Percentiles rank a stretch among this genome's conserved stretches.
phyloP scores from a whole-genome alignment of 2,329 filamentous ascomycete genomes.

The Aspergillus texensis region DNA sequence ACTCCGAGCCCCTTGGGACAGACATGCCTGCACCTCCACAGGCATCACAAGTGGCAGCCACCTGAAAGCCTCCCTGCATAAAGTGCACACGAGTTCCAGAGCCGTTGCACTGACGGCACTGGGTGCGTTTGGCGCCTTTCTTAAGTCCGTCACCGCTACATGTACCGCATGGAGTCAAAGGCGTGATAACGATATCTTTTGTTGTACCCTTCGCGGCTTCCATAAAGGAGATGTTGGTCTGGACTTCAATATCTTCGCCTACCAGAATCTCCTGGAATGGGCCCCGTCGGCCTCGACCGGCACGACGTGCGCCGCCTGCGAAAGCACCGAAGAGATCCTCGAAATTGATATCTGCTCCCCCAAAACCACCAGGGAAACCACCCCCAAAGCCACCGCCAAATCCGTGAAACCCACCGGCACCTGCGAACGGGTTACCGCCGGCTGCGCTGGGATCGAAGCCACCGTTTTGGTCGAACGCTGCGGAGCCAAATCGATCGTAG shows the following conservation, averaged over 20 bases:
- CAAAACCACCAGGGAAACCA: slow-evolving; percentile 64
- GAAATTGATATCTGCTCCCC: slow-evolving; percentile 80
- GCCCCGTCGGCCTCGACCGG: slow-evolving; percentile 58
- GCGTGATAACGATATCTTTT: slow-evolving; percentile 86
- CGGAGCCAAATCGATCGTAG: slow-evolving; percentile 86
- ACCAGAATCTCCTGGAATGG: slow-evolving; percentile 83
- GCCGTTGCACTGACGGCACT: slow-evolving; percentile 81
- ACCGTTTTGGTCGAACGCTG: slow-evolving; percentile 66
- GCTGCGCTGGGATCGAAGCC: slow-evolving; percentile 78
- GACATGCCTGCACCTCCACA: slow-evolving; percentile 79
- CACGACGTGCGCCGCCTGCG: slow-evolving; percentile 60
- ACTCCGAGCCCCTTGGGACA: slow-evolving; percentile 80
- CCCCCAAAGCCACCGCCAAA: slow-evolving; percentile 59
- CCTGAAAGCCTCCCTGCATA: slow-evolving; percentile 92
- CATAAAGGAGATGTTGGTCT: slow-evolving; percentile 91
- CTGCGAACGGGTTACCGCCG: slow-evolving; percentile 56
- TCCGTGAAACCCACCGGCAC: slow-evolving; percentile 63
- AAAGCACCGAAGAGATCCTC: slow-evolving; percentile 95
- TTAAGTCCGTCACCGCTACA: slow-evolving; percentile 86
- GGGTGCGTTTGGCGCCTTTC: slow-evolving; percentile 69
- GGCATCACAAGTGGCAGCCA: slow-evolving; percentile 82
- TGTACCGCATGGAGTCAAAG: slow-evolving; percentile 77
- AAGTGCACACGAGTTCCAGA: slow-evolving; percentile 85
- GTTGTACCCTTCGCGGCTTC: slow-evolving; percentile 89
- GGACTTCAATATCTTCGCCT: slow-evolving; percentile 95